phyloP scores from a whole-genome alignment of 2,329 filamentous ascomycete genomes.

The Ophiocordyceps unilateralis region DNA sequence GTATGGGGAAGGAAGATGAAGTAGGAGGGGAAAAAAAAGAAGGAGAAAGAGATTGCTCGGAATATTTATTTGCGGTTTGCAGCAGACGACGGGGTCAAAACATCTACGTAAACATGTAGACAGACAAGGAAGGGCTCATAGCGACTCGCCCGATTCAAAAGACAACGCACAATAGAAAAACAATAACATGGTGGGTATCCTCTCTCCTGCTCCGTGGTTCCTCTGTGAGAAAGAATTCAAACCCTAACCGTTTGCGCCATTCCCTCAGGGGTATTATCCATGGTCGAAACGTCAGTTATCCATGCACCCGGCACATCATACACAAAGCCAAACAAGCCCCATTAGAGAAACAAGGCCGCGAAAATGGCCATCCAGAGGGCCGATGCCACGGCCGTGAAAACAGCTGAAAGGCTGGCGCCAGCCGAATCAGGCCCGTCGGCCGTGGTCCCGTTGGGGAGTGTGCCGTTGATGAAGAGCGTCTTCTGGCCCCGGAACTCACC shows the following conservation, averaged over 20 bases:
- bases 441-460: constrained; percentile 50
- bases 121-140: too few species aligned
- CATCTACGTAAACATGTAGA: too few species aligned
- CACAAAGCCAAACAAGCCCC: not conserved
- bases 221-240: not conserved
- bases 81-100: too few species aligned
- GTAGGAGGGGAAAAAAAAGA: too few species aligned
- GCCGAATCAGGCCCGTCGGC: constrained; percentile 11
- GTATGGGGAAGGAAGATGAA: too few species aligned
- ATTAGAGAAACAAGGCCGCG: constrained; percentile 24
- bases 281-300: not conserved
- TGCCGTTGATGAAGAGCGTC: constrained; percentile 60
- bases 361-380: constrained; percentile 33
- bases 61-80: too few species aligned
- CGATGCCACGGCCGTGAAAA: constrained; percentile 18
- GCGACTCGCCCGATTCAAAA: too few species aligned
- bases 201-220: not conserved
- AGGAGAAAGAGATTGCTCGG: too few species aligned
- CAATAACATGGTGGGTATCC: not conserved
- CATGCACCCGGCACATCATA: not conserved
- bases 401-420: constrained; percentile 15
- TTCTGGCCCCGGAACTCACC: constrained; percentile 21
- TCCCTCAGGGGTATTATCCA: not conserved
- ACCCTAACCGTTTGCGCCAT: not conserved
- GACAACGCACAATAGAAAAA: too few species aligned